These are phyloP conservation scores for Spathaspora sp. DNA, from an alignment of 1,139 yeast species.

Conservation along the genomic window DNA sequence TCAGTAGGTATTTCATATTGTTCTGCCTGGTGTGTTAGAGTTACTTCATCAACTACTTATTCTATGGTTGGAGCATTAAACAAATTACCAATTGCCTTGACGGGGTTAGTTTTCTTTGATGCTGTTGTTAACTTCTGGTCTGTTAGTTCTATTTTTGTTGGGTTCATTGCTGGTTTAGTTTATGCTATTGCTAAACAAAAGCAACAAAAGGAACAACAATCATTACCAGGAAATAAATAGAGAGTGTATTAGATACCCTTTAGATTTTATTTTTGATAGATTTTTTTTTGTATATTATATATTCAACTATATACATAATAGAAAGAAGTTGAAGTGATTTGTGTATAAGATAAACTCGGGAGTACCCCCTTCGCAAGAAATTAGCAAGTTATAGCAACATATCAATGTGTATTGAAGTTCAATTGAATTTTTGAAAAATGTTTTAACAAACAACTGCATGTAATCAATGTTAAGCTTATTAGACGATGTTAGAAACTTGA, in stretches of 20 bases:
- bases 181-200: constrained; percentile 89
- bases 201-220: constrained; percentile 45
- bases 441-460: not conserved
- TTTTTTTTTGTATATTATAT: not conserved
- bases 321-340: not conserved
- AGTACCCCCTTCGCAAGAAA: no score
- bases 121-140: constrained; percentile 94
- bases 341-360: not conserved
- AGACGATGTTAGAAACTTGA: not conserved
- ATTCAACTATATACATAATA: not conserved
- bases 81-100: constrained; percentile 94
- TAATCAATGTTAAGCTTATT: not conserved
- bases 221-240: constrained; percentile 12
- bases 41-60: constrained; percentile 95
- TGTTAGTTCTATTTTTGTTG: constrained; percentile 84
- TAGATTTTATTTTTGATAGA: not conserved
- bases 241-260: not conserved
- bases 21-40: constrained; percentile 99
- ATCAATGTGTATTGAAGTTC: no score
- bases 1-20: constrained; percentile 97
- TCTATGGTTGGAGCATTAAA: constrained; percentile 99
- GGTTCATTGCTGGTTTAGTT: constrained; percentile 91
- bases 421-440: no score
- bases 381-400: no score
- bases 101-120: constrained; percentile 91